Evolutionary conservation across 1,284 basidiomycete species (phyloP).

Genomic region (Athelia psychrophila): DNA sequence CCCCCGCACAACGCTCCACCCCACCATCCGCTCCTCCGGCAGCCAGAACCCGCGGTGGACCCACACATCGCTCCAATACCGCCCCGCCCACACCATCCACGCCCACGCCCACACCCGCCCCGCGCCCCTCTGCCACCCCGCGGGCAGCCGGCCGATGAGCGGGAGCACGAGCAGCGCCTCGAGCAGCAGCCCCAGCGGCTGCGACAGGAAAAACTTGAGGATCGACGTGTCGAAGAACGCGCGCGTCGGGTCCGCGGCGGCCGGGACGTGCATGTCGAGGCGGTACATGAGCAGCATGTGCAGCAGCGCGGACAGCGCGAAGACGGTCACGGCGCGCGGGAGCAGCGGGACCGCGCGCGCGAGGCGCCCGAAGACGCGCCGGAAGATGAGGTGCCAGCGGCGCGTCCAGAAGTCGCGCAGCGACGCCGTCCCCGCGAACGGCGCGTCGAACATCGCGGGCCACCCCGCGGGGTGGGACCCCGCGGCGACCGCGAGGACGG

Average conservation of each 20-base stretch:
- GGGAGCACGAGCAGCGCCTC: constrained; percentile 10
- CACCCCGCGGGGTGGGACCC: constrained; percentile 10
- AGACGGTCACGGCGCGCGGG: constrained; percentile 8
- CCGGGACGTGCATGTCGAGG: not conserved
- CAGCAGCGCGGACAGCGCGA: constrained; percentile 12
- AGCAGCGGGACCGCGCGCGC: constrained; percentile 4
- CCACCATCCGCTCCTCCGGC: constrained; percentile 8
- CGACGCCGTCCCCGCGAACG: constrained; percentile 12
- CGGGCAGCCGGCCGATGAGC: constrained; percentile 6
- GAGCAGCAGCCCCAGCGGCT: constrained; percentile 15
- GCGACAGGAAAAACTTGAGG: constrained; percentile 16
- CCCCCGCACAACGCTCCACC: constrained; percentile 12
- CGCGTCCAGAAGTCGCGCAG: constrained; percentile 20
- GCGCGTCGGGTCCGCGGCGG: not conserved
- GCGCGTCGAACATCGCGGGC: constrained; percentile 17
- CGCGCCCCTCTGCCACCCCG: not conserved
- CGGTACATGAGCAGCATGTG: constrained; percentile 16
- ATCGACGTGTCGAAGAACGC: constrained; percentile 11
- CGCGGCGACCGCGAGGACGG: constrained; percentile 7
- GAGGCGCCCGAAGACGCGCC: constrained; percentile 13
- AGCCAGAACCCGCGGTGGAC: constrained; percentile 13
- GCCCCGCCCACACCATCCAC: constrained; percentile 14
- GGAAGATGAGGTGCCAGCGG: constrained; percentile 20
- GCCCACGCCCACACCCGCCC: constrained; percentile 13
- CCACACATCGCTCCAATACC: constrained; percentile 16